Evolutionary conservation across 331 rosid genomes (phyloP).

Genomic region (Malus hybrid): DNA sequence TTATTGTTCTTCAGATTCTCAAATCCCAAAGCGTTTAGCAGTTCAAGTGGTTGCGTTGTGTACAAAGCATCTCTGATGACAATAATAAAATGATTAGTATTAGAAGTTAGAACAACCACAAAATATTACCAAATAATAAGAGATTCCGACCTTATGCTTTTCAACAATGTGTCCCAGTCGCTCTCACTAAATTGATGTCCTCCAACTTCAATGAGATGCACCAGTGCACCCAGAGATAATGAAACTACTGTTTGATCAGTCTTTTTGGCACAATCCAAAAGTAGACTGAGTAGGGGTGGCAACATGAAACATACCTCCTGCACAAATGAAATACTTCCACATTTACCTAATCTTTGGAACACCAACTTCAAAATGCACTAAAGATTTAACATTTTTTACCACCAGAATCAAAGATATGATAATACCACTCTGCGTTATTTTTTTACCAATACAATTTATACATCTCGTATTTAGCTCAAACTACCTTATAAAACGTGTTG

Average conservation of each 20-base stretch:
- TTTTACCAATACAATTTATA: not conserved
- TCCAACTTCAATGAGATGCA: conserved; percentile 95
- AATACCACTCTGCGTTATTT: not conserved
- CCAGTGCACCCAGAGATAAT: conserved; percentile 92
- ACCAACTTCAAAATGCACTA: not conserved
- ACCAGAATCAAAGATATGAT: not conserved
- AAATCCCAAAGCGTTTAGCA: conserved; percentile 70
- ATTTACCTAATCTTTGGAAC: not conserved
- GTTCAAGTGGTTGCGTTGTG: conserved; percentile 89
- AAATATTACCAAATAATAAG: conserved; percentile 15
- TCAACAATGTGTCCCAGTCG: conserved; percentile 92
- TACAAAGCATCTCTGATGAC: conserved; percentile 76
- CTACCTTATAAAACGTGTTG: conserved; percentile 96
- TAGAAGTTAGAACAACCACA: conserved; percentile 11
- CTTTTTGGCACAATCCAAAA: conserved; percentile 97
- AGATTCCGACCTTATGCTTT: conserved; percentile 70
- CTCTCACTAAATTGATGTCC: conserved; percentile 94
- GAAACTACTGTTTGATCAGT: conserved; percentile 97
- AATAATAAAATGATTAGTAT: conserved; percentile 13
- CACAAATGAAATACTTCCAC: conserved; percentile 19
- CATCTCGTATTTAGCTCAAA: conserved; percentile 12
- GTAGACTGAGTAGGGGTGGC: conserved; percentile 81
- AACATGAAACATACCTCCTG: conserved; percentile 99
- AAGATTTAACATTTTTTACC: not conserved
- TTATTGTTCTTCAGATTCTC: conserved; percentile 48